Conservation (phyloP, 768 basidiomycete genomes). For the Russula lepida region DNA sequence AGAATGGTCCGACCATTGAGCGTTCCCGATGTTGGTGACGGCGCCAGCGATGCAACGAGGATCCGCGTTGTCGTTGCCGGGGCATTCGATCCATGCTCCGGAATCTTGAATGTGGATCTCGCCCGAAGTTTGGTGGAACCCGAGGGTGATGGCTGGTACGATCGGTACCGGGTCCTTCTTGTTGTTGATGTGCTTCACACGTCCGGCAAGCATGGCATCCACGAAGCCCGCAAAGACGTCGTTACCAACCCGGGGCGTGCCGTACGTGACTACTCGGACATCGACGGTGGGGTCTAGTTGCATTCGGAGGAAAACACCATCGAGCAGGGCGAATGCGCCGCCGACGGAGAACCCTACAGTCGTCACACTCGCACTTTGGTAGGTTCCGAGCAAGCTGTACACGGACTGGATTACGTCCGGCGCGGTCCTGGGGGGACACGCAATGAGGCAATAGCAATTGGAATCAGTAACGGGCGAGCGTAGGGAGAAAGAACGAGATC, state of each 20-base stretch:
- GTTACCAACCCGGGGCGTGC: constrained; percentile 40
- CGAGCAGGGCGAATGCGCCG: constrained; percentile 26
- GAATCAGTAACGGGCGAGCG: not conserved
- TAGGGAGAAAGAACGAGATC: not conserved
- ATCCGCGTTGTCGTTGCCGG: constrained; percentile 25
- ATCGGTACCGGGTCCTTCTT: constrained; percentile 45
- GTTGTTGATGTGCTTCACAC: constrained; percentile 28
- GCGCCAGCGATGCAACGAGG: not conserved
- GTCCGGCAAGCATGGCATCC: constrained; percentile 16
- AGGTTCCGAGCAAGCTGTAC: constrained; percentile 29
- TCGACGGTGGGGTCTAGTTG: constrained; percentile 23
- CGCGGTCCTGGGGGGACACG: constrained; percentile 29
- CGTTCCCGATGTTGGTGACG: not conserved
- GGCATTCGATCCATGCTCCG: constrained; percentile 34
- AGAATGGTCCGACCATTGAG: not conserved
- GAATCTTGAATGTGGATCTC: constrained; percentile 43
- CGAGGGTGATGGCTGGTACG: constrained; percentile 37
- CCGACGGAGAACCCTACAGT: constrained; percentile 32
- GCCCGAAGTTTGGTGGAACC: constrained; percentile 43
- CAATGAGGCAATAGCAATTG: not conserved
- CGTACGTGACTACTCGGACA: constrained; percentile 39
- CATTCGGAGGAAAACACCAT: constrained; percentile 24
- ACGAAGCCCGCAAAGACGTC: constrained; percentile 28
- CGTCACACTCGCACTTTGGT: constrained; percentile 35
- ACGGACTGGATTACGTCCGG: constrained; percentile 34